A percentile compares a stretch with the other conserved stretches of the same genome.
phyloP scores from a whole-genome alignment of 2,329 filamentous ascomycete genomes.

The Exserohilum rostratum region DNA sequence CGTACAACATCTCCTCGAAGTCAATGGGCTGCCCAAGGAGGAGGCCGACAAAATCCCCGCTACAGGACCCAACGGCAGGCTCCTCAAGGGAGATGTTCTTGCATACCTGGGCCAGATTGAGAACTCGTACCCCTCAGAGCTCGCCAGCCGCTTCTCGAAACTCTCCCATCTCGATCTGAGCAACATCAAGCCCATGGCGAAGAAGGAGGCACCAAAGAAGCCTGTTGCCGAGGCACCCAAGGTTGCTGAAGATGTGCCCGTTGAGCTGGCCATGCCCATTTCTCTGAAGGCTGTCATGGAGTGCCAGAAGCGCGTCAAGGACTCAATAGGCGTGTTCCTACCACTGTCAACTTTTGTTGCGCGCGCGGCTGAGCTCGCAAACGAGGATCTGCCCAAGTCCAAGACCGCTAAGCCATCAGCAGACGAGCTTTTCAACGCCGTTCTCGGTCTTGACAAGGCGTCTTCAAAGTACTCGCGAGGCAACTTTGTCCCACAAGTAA shows the following conservation, averaged over 20 bases:
- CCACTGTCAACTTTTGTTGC: slow-evolving; percentile 87
- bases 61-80: slow-evolving; percentile 83
- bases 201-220: slow-evolving; percentile 56
- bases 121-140: slow-evolving; percentile 70
- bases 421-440: slow-evolving; percentile 86
- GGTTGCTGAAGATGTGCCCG: slow-evolving; percentile 55
- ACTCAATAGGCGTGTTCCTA: slow-evolving; percentile 77
- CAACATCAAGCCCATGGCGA: slow-evolving; percentile 82
- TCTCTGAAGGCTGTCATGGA: slow-evolving; percentile 79
- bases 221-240: slow-evolving; percentile 48
- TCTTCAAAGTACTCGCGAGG: slow-evolving; percentile 58
- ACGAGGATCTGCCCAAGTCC: slow-evolving; percentile 78
- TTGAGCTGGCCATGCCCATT: slow-evolving; percentile 73
- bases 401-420: slow-evolving; percentile 69
- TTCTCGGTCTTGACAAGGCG: slow-evolving; percentile 72
- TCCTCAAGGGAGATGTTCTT: slow-evolving; percentile 94
- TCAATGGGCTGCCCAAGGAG: slow-evolving; percentile 75
- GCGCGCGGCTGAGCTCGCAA: slow-evolving; percentile 84
- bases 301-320: slow-evolving; percentile 79
- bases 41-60: slow-evolving; percentile 82
- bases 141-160: slow-evolving; percentile 74
- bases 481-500: slow-evolving; percentile 75
- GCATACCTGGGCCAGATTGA: slow-evolving; percentile 84
- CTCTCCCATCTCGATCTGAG: slow-evolving; percentile 87
- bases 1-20: slow-evolving; percentile 79